Conservation (phyloP, 805 yeast species). For the Kuraishia hungarica region DNA sequence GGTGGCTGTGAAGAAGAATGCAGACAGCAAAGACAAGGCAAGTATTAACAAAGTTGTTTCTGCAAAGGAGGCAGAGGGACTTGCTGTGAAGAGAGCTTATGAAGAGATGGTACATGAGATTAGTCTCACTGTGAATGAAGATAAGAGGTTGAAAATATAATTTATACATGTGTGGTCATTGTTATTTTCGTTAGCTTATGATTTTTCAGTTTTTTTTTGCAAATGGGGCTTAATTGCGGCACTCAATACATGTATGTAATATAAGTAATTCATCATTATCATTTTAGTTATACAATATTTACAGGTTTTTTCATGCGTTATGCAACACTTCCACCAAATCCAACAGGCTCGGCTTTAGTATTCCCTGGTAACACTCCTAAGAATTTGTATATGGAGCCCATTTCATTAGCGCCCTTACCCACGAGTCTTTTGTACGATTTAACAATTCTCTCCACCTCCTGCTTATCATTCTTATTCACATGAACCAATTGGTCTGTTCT, state of each 20-base stretch:
- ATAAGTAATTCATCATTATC: background rate
- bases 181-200: too few relatives aligned
- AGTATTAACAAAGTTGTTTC: background rate
- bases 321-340: conserved; percentile 35
- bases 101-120: background rate
- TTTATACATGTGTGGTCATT: too few relatives aligned
- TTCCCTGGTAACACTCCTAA: conserved; percentile 49
- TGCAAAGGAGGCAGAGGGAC: background rate
- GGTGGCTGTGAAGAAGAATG: background rate
- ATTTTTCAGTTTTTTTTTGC: background rate
- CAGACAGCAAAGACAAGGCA: background rate
- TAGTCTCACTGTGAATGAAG: background rate
- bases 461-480: conserved; percentile 27
- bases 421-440: conserved; percentile 56
- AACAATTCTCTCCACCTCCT: conserved; percentile 40
- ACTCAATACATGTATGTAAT: background rate
- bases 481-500: conserved; percentile 53
- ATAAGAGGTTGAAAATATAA: background rate
- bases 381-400: conserved; percentile 76
- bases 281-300: background rate
- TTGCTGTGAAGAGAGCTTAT: background rate
- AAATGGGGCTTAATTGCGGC: background rate
- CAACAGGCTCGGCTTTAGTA: conserved; percentile 33
- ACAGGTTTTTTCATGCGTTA: background rate
- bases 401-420: conserved; percentile 47